phyloP scores from a whole-genome alignment of 2,329 filamentous ascomycete genomes.

The Paecilomyces sp. region DNA sequence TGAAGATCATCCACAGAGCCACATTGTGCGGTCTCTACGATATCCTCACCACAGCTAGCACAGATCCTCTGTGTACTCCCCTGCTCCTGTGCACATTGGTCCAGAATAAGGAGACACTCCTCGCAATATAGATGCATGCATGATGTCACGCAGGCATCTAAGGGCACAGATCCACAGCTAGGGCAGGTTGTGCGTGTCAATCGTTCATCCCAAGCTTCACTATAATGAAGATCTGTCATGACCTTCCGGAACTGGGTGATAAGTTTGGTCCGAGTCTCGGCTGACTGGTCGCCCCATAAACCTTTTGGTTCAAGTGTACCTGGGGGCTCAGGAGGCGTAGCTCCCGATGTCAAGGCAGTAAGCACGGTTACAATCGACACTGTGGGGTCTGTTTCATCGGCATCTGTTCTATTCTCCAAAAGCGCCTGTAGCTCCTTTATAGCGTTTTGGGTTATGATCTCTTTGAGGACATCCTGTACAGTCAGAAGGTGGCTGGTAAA shows the following conservation, averaged over 20 bases:
- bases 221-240: slow-evolving; percentile 25
- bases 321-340: not conserved
- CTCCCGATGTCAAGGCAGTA: slow-evolving; percentile 10
- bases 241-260: slow-evolving; percentile 34
- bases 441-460: slow-evolving; percentile 39
- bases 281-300: not conserved
- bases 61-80: slow-evolving; percentile 19
- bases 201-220: slow-evolving; percentile 28
- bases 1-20: not conserved
- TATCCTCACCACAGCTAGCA: slow-evolving; percentile 6
- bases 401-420: slow-evolving; percentile 15
- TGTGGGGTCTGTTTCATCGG: slow-evolving; percentile 6
- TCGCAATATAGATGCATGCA: slow-evolving; percentile 53
- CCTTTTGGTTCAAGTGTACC: not conserved
- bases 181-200: slow-evolving; percentile 31
- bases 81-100: slow-evolving; percentile 10
- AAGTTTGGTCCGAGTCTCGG: slow-evolving; percentile 5
- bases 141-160: slow-evolving; percentile 37
- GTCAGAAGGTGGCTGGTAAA: slow-evolving; percentile 44
- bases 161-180: slow-evolving; percentile 34
- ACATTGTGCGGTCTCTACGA: slow-evolving; percentile 4
- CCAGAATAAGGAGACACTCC: slow-evolving; percentile 33
- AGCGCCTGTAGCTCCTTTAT: slow-evolving; percentile 36
- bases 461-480: slow-evolving; percentile 38
- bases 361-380: slow-evolving; percentile 22